Percentiles rank a stretch among this genome's conserved stretches.
Conservation (phyloP, 768 basidiomycete genomes). For the Leucocoprinus sp. region DNA sequence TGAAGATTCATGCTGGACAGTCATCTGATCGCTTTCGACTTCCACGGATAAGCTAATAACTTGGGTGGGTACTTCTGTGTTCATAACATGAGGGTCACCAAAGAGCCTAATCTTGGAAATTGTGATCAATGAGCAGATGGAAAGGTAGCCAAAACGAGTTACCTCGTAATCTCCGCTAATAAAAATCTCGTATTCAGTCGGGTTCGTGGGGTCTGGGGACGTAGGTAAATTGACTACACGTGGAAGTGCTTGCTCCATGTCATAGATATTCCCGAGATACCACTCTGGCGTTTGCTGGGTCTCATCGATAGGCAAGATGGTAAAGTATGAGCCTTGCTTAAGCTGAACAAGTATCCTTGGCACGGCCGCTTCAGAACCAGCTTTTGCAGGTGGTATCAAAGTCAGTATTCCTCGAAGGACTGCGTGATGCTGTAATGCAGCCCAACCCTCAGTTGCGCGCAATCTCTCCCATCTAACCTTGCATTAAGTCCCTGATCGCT, state of each 20-base stretch:
- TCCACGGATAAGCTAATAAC: slow-evolving; percentile 43
- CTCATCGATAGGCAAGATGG: slow-evolving; percentile 42
- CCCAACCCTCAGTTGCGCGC: slow-evolving; percentile 79
- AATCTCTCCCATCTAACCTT: slow-evolving; percentile 57
- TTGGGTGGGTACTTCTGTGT: slow-evolving; percentile 42
- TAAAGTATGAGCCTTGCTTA: slow-evolving; percentile 68
- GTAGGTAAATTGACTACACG: slow-evolving; percentile 43
- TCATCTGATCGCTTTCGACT: slow-evolving; percentile 22
- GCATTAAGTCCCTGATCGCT: neutral
- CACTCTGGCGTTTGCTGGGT: slow-evolving; percentile 37
- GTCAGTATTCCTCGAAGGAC: slow-evolving; percentile 60
- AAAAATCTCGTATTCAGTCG: slow-evolving; percentile 57
- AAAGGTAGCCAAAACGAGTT: slow-evolving; percentile 4
- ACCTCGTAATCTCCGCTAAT: slow-evolving; percentile 84
- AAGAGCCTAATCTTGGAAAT: slow-evolving; percentile 65
- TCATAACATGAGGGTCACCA: slow-evolving; percentile 52
- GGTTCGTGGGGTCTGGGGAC: slow-evolving; percentile 29
- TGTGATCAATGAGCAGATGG: slow-evolving; percentile 2
- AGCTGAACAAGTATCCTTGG: slow-evolving; percentile 47
- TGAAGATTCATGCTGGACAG: slow-evolving; percentile 34
- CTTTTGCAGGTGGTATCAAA: slow-evolving; percentile 36
- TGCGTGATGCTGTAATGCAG: slow-evolving; percentile 73
- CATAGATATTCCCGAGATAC: slow-evolving; percentile 86
- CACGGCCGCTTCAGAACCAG: slow-evolving; percentile 3
- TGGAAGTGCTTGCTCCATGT: slow-evolving; percentile 43